Evolutionary conservation across 2,329 filamentous ascomycete genomes (phyloP).

Genomic region (Fusarium avenaceum): DNA sequence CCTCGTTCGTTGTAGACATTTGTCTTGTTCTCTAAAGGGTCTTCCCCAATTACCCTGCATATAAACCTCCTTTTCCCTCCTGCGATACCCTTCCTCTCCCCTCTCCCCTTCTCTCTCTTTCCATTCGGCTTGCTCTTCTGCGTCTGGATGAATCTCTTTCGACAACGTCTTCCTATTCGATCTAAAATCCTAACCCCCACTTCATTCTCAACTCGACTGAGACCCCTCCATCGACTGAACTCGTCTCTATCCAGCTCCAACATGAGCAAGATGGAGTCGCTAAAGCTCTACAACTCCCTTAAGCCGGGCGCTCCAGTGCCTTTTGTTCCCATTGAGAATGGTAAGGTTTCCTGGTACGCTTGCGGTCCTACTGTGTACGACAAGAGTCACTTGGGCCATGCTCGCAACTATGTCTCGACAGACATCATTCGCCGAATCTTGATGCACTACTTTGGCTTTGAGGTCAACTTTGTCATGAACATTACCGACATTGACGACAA

Average conservation of each 20-base stretch:
- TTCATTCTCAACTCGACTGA: slow-evolving; percentile 45
- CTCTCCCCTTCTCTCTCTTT: slow-evolving; percentile 25
- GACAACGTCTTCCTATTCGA: slow-evolving; percentile 48
- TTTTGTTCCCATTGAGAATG: slow-evolving; percentile 79
- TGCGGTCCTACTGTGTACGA: slow-evolving; percentile 91
- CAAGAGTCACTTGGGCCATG: slow-evolving; percentile 85
- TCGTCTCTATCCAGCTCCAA: slow-evolving; percentile 48
- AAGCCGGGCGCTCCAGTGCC: slow-evolving; percentile 77
- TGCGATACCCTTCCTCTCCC: slow-evolving; percentile 28
- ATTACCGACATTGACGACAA: slow-evolving; percentile 88
- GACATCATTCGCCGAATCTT: slow-evolving; percentile 89
- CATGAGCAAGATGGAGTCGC: slow-evolving; percentile 62
- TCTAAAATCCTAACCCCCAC: slow-evolving; percentile 49
- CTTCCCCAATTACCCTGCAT: slow-evolving; percentile 14
- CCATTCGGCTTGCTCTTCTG: slow-evolving; percentile 25
- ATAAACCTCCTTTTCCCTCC: slow-evolving; percentile 29
- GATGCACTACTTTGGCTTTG: slow-evolving; percentile 84
- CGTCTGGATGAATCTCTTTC: slow-evolving; percentile 56
- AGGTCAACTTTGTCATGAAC: slow-evolving; percentile 92
- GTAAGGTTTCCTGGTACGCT: slow-evolving; percentile 86
- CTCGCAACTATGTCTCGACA: slow-evolving; percentile 90
- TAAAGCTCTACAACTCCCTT: slow-evolving; percentile 86
- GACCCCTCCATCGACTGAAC: slow-evolving; percentile 52
- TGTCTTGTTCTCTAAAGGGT: slow-evolving; percentile 33
- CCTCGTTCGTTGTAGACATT: slow-evolving; percentile 33